These are phyloP conservation scores for Tuber melanosporum DNA, from an alignment of 495 filamentous ascomycete genomes.

Conservation along the genomic window DNA sequence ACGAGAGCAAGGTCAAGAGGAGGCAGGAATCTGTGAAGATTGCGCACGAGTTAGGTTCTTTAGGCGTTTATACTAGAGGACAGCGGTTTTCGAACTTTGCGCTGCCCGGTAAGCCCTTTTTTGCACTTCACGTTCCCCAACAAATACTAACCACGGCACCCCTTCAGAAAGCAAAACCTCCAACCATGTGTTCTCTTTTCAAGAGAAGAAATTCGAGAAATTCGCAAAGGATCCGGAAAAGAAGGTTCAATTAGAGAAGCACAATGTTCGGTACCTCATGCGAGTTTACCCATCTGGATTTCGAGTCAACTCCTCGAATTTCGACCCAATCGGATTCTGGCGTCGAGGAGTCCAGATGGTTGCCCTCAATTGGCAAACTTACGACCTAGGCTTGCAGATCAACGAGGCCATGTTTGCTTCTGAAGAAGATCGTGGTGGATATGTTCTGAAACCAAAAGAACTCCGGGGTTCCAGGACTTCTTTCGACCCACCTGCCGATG, in stretches of 20 bases:
- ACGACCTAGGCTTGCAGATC: constrained; percentile 86
- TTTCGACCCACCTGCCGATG: constrained; percentile 45
- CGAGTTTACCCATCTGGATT: constrained; percentile 80
- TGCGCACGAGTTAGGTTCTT: constrained; percentile 68
- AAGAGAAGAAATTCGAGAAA: constrained; percentile 73
- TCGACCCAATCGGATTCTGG: constrained; percentile 88
- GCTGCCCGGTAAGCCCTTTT: constrained; percentile 34
- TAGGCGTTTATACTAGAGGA: constrained; percentile 83
- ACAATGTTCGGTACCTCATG: constrained; percentile 89
- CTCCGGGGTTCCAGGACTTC: constrained; percentile 50
- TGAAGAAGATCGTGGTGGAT: constrained; percentile 77
- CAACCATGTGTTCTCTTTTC: constrained; percentile 93
- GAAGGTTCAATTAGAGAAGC: constrained; percentile 68
- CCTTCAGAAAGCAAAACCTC: constrained; percentile 65
- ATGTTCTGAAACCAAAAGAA: constrained; percentile 85
- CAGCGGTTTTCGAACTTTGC: constrained; percentile 60
- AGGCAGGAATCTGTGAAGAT: constrained; percentile 90
- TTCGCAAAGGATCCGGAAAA: constrained; percentile 63
- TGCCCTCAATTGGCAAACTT: constrained; percentile 97
- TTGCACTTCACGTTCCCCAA: background rate
- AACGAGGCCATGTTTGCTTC: constrained; percentile 99
- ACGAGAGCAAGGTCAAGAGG: constrained; percentile 55
- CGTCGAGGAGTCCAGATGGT: constrained; percentile 93
- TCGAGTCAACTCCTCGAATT: constrained; percentile 80
- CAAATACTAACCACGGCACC: constrained; percentile 51